Evolutionary conservation across 2,329 filamentous ascomycete genomes (phyloP).

Genomic region (Aspergillus costaricaensis): DNA sequence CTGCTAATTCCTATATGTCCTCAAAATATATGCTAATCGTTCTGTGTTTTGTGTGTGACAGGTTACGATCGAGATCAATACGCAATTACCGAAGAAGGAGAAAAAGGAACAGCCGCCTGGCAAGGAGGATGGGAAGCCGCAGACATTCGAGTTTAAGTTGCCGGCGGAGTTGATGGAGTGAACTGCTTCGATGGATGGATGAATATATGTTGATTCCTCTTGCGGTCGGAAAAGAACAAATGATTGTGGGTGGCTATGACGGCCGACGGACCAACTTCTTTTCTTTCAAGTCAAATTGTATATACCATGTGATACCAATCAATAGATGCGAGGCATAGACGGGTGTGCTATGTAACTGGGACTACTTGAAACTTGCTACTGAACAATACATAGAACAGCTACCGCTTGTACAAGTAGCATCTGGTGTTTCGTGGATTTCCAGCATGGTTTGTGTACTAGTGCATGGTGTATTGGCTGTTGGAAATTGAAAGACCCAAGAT

Average conservation of each 20-base stretch:
- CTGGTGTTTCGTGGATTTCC: no score
- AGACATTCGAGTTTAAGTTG: constrained; percentile 29
- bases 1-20: constrained; percentile 16
- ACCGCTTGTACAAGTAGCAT: no score
- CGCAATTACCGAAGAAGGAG: constrained; percentile 46
- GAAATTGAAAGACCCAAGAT: no score
- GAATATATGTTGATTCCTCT: neutral
- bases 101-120: constrained; percentile 20
- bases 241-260: neutral
- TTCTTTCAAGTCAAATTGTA: neutral
- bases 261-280: no score
- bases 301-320: neutral
- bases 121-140: constrained; percentile 13
- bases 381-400: no score
- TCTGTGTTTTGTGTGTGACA: constrained; percentile 17
- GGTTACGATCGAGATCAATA: constrained; percentile 51
- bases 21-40: constrained; percentile 15
- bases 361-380: no score
- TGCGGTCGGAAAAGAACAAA: neutral
- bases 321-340: neutral
- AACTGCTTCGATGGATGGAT: no score
- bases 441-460: no score
- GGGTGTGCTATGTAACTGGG: neutral
- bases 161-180: constrained; percentile 30
- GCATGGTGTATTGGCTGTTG: no score